These are phyloP conservation scores for Moesziomyces antarcticus DNA, from an alignment of 1,284 basidiomycete species.

Conservation along the genomic window DNA sequence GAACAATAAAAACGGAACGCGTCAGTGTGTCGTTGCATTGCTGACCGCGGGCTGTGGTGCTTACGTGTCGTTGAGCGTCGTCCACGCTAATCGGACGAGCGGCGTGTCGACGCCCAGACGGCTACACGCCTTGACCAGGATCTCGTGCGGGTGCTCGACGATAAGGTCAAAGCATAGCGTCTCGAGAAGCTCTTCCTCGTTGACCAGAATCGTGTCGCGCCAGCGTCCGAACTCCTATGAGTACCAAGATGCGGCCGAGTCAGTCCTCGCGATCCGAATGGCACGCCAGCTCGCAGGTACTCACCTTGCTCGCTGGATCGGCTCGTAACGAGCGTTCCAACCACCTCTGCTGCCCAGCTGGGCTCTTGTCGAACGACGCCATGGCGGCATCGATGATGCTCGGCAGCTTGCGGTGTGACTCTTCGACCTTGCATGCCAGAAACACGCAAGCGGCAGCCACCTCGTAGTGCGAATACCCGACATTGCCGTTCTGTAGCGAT, in stretches of 20 bases:
- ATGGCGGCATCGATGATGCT: conserved; percentile 82
- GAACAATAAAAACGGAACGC: not conserved
- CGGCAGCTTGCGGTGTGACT: conserved; percentile 84
- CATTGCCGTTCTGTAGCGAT: conserved; percentile 73
- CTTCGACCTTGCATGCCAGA: conserved; percentile 89
- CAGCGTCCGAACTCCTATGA: conserved; percentile 70
- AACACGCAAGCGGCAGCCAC: conserved; percentile 90
- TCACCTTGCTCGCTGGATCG: conserved; percentile 40
- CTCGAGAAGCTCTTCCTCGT: conserved; percentile 85
- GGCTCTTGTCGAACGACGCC: conserved; percentile 75
- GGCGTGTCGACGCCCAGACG: conserved; percentile 44
- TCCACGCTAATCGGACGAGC: conserved; percentile 54
- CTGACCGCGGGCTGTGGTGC: not conserved
- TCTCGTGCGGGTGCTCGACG: conserved; percentile 79
- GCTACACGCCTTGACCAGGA: conserved; percentile 56
- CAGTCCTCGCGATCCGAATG: not conserved
- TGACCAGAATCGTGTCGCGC: conserved; percentile 78
- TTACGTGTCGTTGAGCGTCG: conserved; percentile 54
- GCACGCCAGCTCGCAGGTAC: not conserved
- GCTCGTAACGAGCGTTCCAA: conserved; percentile 50
- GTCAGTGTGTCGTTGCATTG: conserved; percentile 4
- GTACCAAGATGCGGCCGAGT: too few relatives aligned
- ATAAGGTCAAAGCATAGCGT: conserved; percentile 91
- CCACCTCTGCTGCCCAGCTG: conserved; percentile 67
- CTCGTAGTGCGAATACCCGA: conserved; percentile 69